Conservation (phyloP, 2,329 filamentous ascomycete species). For the Hymenoscyphus occultus region DNA sequence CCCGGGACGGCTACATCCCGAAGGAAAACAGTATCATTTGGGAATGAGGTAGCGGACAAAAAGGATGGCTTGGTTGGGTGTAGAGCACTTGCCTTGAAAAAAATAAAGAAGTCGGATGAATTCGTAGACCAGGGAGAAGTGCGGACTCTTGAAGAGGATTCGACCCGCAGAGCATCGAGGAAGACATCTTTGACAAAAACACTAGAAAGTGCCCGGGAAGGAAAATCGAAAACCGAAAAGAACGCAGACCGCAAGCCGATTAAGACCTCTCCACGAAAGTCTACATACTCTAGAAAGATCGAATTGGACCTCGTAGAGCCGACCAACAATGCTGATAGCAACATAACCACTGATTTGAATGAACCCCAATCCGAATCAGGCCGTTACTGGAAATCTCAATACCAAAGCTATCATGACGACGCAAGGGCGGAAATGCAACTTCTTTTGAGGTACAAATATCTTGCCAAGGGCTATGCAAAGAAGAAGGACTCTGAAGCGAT, state of each 20-base stretch:
- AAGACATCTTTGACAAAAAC: conserved; percentile 45
- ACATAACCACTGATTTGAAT: conserved; percentile 68
- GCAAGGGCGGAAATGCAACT: conserved; percentile 73
- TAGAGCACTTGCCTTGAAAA: conserved; percentile 13
- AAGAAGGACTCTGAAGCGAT: conserved; percentile 72
- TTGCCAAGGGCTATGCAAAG: conserved; percentile 75
- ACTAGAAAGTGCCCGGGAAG: conserved; percentile 44
- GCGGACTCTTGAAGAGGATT: conserved; percentile 15
- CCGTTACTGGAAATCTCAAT: conserved; percentile 77
- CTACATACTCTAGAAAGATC: conserved; percentile 16
- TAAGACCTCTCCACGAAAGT: background rate
- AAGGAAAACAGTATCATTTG: conserved; percentile 65
- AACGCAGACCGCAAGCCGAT: background rate
- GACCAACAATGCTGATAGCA: conserved; percentile 48
- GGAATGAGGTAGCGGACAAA: conserved; percentile 47
- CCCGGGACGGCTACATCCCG: conserved; percentile 59
- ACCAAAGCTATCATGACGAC: conserved; percentile 68
- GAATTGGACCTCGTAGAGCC: conserved; percentile 18
- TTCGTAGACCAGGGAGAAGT: conserved; percentile 35
- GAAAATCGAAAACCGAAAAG: conserved; percentile 21
- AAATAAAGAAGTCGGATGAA: conserved; percentile 32
- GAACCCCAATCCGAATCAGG: conserved; percentile 73
- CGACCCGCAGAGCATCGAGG: background rate
- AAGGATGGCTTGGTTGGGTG: conserved; percentile 15
- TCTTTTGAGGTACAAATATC: conserved; percentile 74